A percentile compares a stretch with the other conserved stretches of the same genome.
These are phyloP conservation scores for Elymus sibiricus DNA, from an alignment of 176 grass and related monocot species.

Conservation along the genomic window DNA sequence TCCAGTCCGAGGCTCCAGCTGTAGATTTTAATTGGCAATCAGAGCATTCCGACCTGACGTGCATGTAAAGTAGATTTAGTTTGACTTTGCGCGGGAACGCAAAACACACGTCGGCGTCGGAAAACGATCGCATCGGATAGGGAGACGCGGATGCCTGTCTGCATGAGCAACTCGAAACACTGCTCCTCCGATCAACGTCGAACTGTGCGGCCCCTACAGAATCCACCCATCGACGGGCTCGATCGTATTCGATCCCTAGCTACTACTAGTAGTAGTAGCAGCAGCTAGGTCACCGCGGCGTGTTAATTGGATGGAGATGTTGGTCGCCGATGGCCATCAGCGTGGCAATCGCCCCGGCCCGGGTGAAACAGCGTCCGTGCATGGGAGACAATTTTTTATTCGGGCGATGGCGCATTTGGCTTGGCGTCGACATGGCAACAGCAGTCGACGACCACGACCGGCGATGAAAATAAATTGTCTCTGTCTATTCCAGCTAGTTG, in stretches of 20 bases:
- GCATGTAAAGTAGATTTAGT: background rate
- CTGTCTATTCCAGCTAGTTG: background rate
- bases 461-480: background rate
- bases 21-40: background rate
- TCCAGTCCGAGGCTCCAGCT: background rate
- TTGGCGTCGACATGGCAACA: constrained; percentile 26
- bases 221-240: background rate
- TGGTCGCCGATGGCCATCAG: constrained; percentile 31
- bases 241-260: background rate
- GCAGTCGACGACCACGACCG: background rate
- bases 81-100: constrained; percentile 14
- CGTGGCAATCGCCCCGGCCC: background rate
- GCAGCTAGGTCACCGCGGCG: background rate
- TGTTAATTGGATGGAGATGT: constrained; percentile 5
- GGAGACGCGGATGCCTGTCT: background rate
- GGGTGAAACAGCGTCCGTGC: background rate
- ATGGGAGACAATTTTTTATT: background rate
- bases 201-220: background rate
- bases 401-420: background rate
- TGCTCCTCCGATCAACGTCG: constrained; percentile 15
- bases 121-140: background rate
- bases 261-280: too few relatives aligned
- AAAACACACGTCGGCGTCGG: background rate
- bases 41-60: background rate
- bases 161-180: background rate